Evolutionary conservation across 2,329 filamentous ascomycete genomes (phyloP).

Genomic region (Diatrype stigma): DNA sequence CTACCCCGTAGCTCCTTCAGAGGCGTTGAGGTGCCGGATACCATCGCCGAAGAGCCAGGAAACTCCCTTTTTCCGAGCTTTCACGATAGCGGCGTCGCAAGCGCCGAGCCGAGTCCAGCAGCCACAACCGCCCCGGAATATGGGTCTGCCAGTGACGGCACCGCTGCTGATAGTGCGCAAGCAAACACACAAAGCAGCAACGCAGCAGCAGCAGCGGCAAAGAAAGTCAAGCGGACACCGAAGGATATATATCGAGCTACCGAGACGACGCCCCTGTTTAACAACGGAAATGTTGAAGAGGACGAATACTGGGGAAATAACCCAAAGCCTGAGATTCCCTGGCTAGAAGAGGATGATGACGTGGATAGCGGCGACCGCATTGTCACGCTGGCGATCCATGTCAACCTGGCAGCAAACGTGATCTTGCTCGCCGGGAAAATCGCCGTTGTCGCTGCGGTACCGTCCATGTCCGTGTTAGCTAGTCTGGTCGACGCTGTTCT

Average conservation of each 20-base stretch:
- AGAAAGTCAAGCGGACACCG: conserved; percentile 71
- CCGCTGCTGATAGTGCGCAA: conserved; percentile 7
- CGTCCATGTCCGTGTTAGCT: conserved; percentile 76
- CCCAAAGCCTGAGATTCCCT: conserved; percentile 58
- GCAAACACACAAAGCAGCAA: conserved; percentile 4
- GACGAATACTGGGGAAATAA: conserved; percentile 32
- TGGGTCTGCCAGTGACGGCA: conserved; percentile 2
- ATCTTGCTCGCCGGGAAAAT: conserved; percentile 73
- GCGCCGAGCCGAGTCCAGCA: not conserved
- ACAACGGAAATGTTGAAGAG: conserved; percentile 40
- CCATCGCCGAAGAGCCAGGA: conserved; percentile 67
- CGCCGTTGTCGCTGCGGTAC: conserved; percentile 70
- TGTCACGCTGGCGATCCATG: conserved; percentile 81
- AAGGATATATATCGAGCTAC: conserved; percentile 79
- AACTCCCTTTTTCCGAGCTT: conserved; percentile 12
- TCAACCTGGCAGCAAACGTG: conserved; percentile 77
- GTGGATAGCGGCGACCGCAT: conserved; percentile 69
- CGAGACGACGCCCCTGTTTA: conserved; percentile 64
- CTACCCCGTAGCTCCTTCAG: conserved; percentile 52
- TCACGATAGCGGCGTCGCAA: not conserved
- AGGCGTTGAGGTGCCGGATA: conserved; percentile 61
- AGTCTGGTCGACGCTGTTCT: conserved; percentile 75
- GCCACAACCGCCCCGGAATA: conserved; percentile 7
- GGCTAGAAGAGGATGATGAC: conserved; percentile 65
- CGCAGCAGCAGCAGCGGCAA: conserved; percentile 24